These are phyloP conservation scores for Lycium barbarum DNA, from an alignment of 257 asterid species.

Conservation along the genomic window DNA sequence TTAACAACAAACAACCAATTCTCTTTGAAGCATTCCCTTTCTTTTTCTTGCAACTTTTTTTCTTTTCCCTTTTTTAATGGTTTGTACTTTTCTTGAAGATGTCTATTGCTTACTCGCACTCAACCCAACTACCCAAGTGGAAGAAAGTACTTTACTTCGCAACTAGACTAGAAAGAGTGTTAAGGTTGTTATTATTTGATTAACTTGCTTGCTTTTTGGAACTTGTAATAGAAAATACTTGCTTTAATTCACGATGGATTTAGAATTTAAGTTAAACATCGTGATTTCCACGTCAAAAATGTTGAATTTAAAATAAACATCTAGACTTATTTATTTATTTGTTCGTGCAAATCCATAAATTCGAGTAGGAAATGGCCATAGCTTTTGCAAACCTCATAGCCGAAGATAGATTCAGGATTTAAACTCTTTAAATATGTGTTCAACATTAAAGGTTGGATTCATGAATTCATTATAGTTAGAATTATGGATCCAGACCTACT, in stretches of 20 bases:
- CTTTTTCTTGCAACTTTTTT: not conserved
- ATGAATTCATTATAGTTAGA: not conserved
- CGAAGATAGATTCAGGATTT: not conserved
- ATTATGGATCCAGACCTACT: not conserved
- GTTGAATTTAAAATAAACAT: not conserved
- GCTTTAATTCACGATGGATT: too few species aligned
- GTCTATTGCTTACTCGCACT: not conserved
- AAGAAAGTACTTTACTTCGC: conserved; percentile 4
- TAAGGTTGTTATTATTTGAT: not conserved
- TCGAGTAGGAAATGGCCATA: not conserved
- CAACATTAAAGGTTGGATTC: not conserved
- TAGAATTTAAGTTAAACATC: not conserved
- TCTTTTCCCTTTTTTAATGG: not conserved
- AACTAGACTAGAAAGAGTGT: not conserved
- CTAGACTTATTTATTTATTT: not conserved
- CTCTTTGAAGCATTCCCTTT: conserved; percentile 16
- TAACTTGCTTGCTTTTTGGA: not conserved
- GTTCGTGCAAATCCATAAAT: not conserved
- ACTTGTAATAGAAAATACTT: not conserved
- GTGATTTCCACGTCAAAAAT: not conserved
- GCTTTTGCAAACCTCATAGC: not conserved
- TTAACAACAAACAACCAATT: too few species aligned
- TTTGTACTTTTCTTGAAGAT: conserved; percentile 21
- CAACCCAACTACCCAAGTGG: not conserved
- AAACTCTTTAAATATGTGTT: not conserved